phyloP scores from a whole-genome alignment of 2,329 filamentous ascomycete genomes.

The Fusarium concolor region DNA sequence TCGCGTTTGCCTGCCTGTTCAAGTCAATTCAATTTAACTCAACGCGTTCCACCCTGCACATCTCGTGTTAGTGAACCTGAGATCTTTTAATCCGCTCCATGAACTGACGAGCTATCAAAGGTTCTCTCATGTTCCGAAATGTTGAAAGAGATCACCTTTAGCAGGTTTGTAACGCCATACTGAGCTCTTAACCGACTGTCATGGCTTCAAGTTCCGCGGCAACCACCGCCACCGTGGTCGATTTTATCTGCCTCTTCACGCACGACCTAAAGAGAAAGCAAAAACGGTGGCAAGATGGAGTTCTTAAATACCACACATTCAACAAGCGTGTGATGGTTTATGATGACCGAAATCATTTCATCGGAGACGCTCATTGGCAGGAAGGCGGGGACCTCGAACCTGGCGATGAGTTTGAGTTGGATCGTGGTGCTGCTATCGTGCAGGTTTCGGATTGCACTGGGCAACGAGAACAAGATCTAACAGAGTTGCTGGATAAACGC shows the following conservation, averaged over 20 bases:
- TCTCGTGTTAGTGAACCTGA: background rate
- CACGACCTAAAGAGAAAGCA: constrained; percentile 86
- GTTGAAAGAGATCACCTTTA: background rate
- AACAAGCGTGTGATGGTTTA: constrained; percentile 93
- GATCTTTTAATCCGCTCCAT: background rate
- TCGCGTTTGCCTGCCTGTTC: constrained; percentile 19
- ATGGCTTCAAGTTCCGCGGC: constrained; percentile 35
- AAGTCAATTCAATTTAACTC: background rate
- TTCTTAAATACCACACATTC: constrained; percentile 88
- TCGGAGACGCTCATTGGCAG: constrained; percentile 88
- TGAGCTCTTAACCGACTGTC: background rate
- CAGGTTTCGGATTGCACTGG: constrained; percentile 83
- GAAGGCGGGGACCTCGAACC: constrained; percentile 76
- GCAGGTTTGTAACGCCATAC: background rate
- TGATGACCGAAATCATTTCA: constrained; percentile 80
- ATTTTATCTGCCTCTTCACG: constrained; percentile 88
- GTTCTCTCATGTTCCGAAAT: constrained; percentile 4
- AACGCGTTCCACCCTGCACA: constrained; percentile 22
- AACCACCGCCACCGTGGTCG: constrained; percentile 77
- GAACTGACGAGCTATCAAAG: background rate
- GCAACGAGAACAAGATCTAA: constrained; percentile 79
- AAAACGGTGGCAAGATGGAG: constrained; percentile 94
- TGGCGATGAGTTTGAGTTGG: constrained; percentile 84
- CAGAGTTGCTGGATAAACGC: constrained; percentile 78
- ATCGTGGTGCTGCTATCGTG: constrained; percentile 79